A percentile compares a stretch with the other conserved stretches of the same genome.
Conservation (phyloP, 805 yeast species). For the Tetrapisispora namnaoensis region DNA sequence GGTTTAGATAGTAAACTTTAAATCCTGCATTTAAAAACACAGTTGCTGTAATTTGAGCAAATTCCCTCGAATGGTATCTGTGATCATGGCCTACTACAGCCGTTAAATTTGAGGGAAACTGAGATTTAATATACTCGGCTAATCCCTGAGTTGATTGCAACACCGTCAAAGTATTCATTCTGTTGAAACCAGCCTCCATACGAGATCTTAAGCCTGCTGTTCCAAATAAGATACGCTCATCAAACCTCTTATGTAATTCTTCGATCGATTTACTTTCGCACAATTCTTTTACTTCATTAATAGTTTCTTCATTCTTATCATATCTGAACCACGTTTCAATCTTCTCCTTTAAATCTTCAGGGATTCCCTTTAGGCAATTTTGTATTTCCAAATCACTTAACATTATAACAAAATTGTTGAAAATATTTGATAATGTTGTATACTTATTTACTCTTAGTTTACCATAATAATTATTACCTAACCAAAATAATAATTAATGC, state of each 20-base stretch:
- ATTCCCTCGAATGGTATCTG: slow-evolving; percentile 65
- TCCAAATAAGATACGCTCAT: slow-evolving; percentile 68
- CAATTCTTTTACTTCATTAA: slow-evolving; percentile 44
- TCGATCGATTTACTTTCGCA: slow-evolving; percentile 30
- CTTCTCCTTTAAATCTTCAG: slow-evolving; percentile 10
- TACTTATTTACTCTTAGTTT: too few species aligned
- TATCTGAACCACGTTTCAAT: slow-evolving; percentile 22
- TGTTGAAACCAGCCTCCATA: slow-evolving; percentile 85
- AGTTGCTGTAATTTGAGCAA: slow-evolving; percentile 70
- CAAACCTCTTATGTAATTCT: slow-evolving; percentile 43
- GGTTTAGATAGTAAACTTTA: slow-evolving; percentile 48
- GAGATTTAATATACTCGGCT: slow-evolving; percentile 38
- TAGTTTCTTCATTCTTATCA: slow-evolving; percentile 37
- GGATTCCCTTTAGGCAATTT: slow-evolving; percentile 1
- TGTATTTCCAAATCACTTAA: neutral
- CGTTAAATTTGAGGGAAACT: slow-evolving; percentile 20
- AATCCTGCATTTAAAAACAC: slow-evolving; percentile 63
- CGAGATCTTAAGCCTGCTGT: slow-evolving; percentile 85
- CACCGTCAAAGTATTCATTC: slow-evolving; percentile 84
- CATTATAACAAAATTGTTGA: neutral
- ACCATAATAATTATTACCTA: too few species aligned
- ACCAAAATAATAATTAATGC: too few species aligned
- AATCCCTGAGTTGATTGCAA: slow-evolving; percentile 85
- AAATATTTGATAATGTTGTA: too few species aligned
- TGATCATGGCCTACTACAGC: slow-evolving; percentile 88